Percentiles rank a stretch among this genome's conserved stretches.
Conservation (phyloP, 2,329 filamentous ascomycete genomes). For the Botryosphaeria agaves region DNA sequence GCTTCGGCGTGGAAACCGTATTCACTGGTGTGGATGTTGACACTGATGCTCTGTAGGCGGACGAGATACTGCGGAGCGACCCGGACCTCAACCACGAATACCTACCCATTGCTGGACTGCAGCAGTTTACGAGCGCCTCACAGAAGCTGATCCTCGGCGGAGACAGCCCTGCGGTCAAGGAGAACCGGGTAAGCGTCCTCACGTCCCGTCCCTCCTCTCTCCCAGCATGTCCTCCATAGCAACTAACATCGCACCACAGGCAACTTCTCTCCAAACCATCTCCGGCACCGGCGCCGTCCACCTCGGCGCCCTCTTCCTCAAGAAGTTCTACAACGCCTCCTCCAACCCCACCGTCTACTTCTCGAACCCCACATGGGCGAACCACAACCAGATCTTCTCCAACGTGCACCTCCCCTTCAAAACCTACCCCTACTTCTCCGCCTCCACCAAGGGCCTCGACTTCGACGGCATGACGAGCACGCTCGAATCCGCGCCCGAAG, state of each 20-base stretch:
- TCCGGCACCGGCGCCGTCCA: constrained; percentile 94
- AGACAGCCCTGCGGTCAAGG: constrained; percentile 63
- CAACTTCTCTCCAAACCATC: constrained; percentile 77
- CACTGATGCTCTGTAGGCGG: constrained; percentile 43
- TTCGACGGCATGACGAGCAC: constrained; percentile 71
- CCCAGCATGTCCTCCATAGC: too few relatives aligned
- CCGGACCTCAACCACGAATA: constrained; percentile 95
- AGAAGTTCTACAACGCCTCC: constrained; percentile 61
- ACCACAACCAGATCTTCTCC: constrained; percentile 96
- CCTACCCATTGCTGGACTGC: constrained; percentile 81
- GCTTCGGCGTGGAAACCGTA: not conserved
- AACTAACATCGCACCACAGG: too few relatives aligned
- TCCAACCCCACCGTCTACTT: constrained; percentile 66
- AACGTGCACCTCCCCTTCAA: constrained; percentile 68
- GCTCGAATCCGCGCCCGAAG: constrained; percentile 52
- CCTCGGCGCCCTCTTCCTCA: constrained; percentile 80
- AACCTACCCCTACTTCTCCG: constrained; percentile 87
- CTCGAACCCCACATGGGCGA: constrained; percentile 92
- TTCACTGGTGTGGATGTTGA: not conserved
- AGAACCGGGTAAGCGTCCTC: constrained; percentile 48
- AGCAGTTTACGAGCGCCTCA: constrained; percentile 73
- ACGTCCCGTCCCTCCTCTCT: too few relatives aligned
- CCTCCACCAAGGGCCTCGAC: constrained; percentile 77
- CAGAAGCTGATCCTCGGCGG: constrained; percentile 75
- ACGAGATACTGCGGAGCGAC: constrained; percentile 74